Percentiles rank a stretch among this genome's conserved stretches.
Evolutionary conservation across 345 rosid species (phyloP).

Genomic region (Linum tenue): DNA sequence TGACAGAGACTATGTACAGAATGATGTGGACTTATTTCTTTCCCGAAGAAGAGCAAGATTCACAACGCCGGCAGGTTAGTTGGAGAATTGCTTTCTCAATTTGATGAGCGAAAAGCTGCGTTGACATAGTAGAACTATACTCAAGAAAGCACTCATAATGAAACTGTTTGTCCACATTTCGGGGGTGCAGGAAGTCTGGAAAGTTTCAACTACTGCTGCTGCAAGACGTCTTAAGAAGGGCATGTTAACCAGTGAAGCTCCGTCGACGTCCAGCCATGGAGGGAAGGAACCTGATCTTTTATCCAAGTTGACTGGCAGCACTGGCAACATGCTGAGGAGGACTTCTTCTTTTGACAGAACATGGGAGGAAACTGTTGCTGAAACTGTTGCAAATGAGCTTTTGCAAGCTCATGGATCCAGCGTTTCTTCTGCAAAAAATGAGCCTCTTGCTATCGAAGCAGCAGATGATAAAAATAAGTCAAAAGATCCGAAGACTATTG

Average conservation of each 20-base stretch:
- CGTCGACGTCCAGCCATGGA: constrained; percentile 39
- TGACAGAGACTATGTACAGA: constrained; percentile 96
- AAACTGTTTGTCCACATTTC: neutral
- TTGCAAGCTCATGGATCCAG: constrained; percentile 41
- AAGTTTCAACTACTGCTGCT: constrained; percentile 77
- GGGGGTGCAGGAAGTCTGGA: constrained; percentile 81
- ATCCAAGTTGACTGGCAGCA: constrained; percentile 38
- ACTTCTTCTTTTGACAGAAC: constrained; percentile 79
- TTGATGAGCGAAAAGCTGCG: neutral
- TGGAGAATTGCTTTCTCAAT: neutral
- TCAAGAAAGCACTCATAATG: no score
- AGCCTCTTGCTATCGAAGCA: constrained; percentile 43
- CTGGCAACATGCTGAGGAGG: constrained; percentile 64
- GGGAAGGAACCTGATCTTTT: constrained; percentile 53
- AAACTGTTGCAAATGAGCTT: constrained; percentile 75
- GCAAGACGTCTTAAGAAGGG: constrained; percentile 85
- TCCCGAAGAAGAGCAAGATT: constrained; percentile 96
- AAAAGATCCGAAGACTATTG: constrained; percentile 45
- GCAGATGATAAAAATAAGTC: constrained; percentile 61
- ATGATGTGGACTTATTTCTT: constrained; percentile 98
- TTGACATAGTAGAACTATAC: no score
- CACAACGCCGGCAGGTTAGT: constrained; percentile 86
- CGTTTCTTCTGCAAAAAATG: constrained; percentile 38
- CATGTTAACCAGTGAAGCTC: constrained; percentile 40
- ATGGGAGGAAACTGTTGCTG: constrained; percentile 91